These are phyloP conservation scores for carrot (Daucus carota) DNA, from an alignment of 129 eudicot species.

Conservation along the genomic window DNA sequence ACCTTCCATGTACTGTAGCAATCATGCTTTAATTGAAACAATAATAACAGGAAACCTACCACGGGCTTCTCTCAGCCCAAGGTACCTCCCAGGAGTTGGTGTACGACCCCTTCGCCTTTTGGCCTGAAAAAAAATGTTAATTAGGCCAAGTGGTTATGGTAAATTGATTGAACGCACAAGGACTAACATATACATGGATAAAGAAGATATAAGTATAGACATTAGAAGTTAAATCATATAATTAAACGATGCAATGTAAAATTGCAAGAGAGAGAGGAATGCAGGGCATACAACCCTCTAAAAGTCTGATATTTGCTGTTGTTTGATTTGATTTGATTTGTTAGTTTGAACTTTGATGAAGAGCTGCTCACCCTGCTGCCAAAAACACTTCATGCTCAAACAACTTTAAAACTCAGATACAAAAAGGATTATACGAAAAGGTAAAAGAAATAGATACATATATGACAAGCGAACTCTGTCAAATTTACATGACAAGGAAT, in stretches of 20 bases:
- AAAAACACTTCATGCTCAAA: slow-evolving; percentile 57
- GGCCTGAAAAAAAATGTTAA: slow-evolving; percentile 46
- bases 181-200: not conserved
- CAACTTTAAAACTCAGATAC: slow-evolving; percentile 30
- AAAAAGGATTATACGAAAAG: not conserved
- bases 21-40: not conserved
- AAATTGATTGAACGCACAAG: not conserved
- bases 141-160: slow-evolving; percentile 17
- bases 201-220: not conserved
- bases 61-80: slow-evolving; percentile 53
- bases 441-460: not conserved
- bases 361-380: slow-evolving; percentile 85
- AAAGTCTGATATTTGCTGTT: slow-evolving; percentile 71
- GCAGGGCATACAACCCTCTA: slow-evolving; percentile 99
- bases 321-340: slow-evolving; percentile 71
- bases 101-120: slow-evolving; percentile 90
- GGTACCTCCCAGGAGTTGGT: slow-evolving; percentile 94
- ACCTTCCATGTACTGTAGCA: not conserved
- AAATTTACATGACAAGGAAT: not conserved
- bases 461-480: not conserved
- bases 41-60: slow-evolving; percentile 32
- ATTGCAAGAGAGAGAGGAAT: slow-evolving; percentile 35
- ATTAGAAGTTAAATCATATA: not conserved
- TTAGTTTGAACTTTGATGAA: slow-evolving; percentile 70
- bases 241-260: slow-evolving; percentile 16